These are phyloP conservation scores for Debaryomyces fabryi DNA, from an alignment of 1,139 yeast genomes.

Conservation along the genomic window DNA sequence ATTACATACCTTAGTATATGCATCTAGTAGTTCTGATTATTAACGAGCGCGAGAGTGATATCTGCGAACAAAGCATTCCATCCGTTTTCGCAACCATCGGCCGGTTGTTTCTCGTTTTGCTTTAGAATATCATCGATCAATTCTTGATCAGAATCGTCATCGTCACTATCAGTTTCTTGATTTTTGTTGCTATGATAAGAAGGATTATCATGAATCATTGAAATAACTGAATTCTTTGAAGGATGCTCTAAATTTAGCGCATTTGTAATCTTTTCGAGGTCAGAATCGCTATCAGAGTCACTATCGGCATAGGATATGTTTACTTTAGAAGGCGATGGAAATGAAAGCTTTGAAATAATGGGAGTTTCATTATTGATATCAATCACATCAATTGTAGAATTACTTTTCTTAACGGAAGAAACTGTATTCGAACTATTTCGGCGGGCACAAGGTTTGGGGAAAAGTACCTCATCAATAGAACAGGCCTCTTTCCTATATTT, in stretches of 20 bases:
- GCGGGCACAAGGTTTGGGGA: neutral
- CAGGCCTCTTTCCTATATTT: slow-evolving; percentile 8
- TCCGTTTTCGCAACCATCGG: slow-evolving; percentile 8
- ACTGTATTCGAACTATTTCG: slow-evolving; percentile 1
- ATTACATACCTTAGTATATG: neutral
- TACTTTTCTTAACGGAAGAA: slow-evolving; percentile 4
- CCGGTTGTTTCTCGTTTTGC: neutral
- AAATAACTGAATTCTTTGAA: neutral
- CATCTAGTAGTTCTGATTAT: neutral
- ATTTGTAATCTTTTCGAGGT: slow-evolving; percentile 5
- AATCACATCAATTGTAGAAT: slow-evolving; percentile 5
- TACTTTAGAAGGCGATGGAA: neutral
- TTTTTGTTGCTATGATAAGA: neutral
- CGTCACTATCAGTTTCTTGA: slow-evolving; percentile 15
- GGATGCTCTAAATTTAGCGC: neutral
- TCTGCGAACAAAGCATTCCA: slow-evolving; percentile 22
- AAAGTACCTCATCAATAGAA: neutral
- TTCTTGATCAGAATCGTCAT: slow-evolving; percentile 33
- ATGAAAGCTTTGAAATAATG: neutral
- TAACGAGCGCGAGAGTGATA: slow-evolving; percentile 18
- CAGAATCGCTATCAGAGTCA: slow-evolving; percentile 8
- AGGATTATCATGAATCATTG: neutral
- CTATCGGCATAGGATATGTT: neutral
- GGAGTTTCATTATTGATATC: neutral
- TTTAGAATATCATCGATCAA: slow-evolving; percentile 17